Percentiles rank a stretch among this genome's conserved stretches.
These are phyloP conservation scores for Thelephora aurantiotincta DNA, from an alignment of 768 basidiomycete genomes.

Conservation along the genomic window DNA sequence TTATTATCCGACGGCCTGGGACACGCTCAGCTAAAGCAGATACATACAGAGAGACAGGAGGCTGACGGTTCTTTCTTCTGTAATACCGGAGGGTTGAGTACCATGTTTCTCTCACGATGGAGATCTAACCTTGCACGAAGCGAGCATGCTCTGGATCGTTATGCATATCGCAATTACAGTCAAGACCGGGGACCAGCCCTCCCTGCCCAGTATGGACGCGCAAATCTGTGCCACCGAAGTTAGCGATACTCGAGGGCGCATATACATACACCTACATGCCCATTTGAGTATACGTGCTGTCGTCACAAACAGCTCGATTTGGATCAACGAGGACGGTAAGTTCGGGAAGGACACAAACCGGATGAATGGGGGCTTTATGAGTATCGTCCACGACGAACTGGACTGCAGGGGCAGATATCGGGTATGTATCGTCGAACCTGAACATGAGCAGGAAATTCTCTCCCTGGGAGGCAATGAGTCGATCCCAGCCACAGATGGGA, in stretches of 20 bases:
- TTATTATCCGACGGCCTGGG: conserved; percentile 72
- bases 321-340: neutral
- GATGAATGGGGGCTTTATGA: conserved; percentile 61
- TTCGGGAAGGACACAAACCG: conserved; percentile 31
- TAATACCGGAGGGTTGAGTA: neutral
- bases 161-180: conserved; percentile 73
- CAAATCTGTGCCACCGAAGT: conserved; percentile 44
- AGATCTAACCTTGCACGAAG: conserved; percentile 66
- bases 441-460: conserved; percentile 72
- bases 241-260: neutral
- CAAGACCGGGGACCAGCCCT: conserved; percentile 75
- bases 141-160: conserved; percentile 86
- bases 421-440: conserved; percentile 69
- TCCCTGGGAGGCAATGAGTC: conserved; percentile 29
- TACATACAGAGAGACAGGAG: neutral
- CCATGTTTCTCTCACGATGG: neutral
- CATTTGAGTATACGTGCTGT: conserved; percentile 80
- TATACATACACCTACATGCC: conserved; percentile 37
- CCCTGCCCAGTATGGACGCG: conserved; percentile 77
- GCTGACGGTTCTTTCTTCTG: conserved; percentile 54
- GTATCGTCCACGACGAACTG: conserved; percentile 63
- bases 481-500: neutral
- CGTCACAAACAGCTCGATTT: conserved; percentile 1
- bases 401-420: conserved; percentile 79
- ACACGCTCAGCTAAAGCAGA: neutral